Percentiles rank a stretch among this genome's conserved stretches.
These are phyloP conservation scores for Lyophyllum shimeji DNA, from an alignment of 768 basidiomycete genomes.

Conservation along the genomic window DNA sequence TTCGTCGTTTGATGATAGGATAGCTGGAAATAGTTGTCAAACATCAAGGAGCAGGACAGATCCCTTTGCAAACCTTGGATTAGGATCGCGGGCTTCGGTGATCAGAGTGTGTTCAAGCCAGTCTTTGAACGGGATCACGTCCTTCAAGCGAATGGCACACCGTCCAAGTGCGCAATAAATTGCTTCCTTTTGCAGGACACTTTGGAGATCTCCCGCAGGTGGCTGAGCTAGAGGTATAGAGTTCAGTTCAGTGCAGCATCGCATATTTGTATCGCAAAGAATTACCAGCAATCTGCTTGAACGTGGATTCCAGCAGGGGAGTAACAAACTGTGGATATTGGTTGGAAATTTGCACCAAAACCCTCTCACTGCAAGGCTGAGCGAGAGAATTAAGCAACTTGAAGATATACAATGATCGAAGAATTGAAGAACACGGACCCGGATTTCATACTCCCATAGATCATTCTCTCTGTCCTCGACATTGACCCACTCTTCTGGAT, in stretches of 20 bases:
- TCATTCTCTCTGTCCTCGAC: conserved; percentile 87
- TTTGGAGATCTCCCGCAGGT: conserved; percentile 47
- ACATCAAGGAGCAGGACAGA: background rate
- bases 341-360: conserved; percentile 74
- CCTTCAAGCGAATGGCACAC: conserved; percentile 63
- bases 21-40: conserved; percentile 47
- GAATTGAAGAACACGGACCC: conserved; percentile 48
- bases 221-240: conserved; percentile 36
- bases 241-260: background rate
- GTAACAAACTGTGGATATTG: conserved; percentile 71
- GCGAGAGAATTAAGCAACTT: background rate
- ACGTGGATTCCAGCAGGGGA: conserved; percentile 61
- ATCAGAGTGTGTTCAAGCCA: conserved; percentile 67
- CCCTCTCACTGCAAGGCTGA: conserved; percentile 92
- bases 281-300: conserved; percentile 61
- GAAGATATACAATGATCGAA: background rate
- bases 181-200: conserved; percentile 79
- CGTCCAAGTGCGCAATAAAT: conserved; percentile 89
- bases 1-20: conserved; percentile 90
- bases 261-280: background rate
- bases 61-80: conserved; percentile 49
- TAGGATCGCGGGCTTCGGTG: conserved; percentile 56
- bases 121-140: conserved; percentile 61
- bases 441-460: conserved; percentile 90
- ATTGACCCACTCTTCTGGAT: conserved; percentile 96